Conservation (phyloP, 2,329 filamentous ascomycete genomes). For the Colletotrichum trifolii region DNA sequence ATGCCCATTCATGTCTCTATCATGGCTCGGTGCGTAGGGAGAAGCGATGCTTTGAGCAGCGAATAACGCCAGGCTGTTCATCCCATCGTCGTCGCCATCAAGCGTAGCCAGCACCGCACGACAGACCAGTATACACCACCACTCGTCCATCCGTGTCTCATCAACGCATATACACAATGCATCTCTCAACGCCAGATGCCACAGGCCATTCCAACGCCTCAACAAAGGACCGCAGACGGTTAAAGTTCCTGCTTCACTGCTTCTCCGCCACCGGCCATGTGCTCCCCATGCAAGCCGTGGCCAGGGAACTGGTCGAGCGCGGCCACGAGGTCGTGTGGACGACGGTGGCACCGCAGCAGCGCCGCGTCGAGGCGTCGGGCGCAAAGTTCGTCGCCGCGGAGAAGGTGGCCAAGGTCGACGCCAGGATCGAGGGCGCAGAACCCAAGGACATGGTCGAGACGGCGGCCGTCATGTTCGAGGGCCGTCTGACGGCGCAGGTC, state of each 20-base stretch:
- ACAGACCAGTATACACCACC: neutral
- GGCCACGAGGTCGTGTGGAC: slow-evolving; percentile 54
- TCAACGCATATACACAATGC: slow-evolving; percentile 3
- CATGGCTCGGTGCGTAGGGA: neutral
- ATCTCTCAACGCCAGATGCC: slow-evolving; percentile 17
- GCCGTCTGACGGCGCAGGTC: slow-evolving; percentile 48
- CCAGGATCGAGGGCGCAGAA: slow-evolving; percentile 41
- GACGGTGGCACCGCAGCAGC: slow-evolving; percentile 47
- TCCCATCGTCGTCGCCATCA: slow-evolving; percentile 16
- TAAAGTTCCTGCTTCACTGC: slow-evolving; percentile 53
- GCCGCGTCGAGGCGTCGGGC: slow-evolving; percentile 47
- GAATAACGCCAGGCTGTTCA: slow-evolving; percentile 19
- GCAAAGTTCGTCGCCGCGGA: slow-evolving; percentile 48
- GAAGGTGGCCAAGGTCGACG: slow-evolving; percentile 45
- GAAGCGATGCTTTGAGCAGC: neutral
- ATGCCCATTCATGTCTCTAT: neutral
- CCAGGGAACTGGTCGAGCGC: slow-evolving; percentile 48
- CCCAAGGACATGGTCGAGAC: slow-evolving; percentile 47
- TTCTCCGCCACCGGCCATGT: slow-evolving; percentile 53
- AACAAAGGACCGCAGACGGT: neutral
- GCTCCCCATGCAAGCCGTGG: slow-evolving; percentile 53
- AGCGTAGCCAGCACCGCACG: slow-evolving; percentile 5
- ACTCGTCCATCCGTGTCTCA: neutral
- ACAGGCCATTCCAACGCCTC: neutral
- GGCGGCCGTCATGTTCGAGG: slow-evolving; percentile 40